Evolutionary conservation across 108 stramenopile species (phyloP), one percentile per base, ranked within the genome.

Genomic region (Skeletonema grethae): DNA sequence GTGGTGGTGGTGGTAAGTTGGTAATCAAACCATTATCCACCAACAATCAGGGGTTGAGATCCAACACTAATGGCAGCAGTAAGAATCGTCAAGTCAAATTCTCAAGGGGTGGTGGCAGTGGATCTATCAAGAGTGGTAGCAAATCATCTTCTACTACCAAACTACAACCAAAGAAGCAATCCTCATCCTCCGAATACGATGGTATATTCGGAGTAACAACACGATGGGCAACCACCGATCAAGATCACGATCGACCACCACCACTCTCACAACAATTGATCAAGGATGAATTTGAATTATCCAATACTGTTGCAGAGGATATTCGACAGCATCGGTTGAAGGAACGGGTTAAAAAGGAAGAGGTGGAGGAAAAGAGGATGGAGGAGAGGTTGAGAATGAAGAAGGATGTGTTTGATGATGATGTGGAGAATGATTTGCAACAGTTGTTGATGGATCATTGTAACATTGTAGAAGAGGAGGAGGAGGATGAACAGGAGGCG

Each of bases 281-380:
- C 45, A 41, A 68, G 53, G 71, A 79, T 8, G 78, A 79, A 72
- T 79, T 72, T 66, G 35, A 72, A 9, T 61, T 68, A 61, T 61
- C 57, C 0, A 48, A 65, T n/a, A 63, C 61, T 6, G 8, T 79
- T 24, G 61, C 56, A 6, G 65, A 72, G 7, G 69, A 77, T 45
- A 63, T 64, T 11, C 32, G 34, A 8, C 50, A 59, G 12, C 16
- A 16, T 34, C n/a, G 31, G 28, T 30, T 65, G 57, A 65, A 59
- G 34, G 43, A 64, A 13, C n/a, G 25, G 36, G 45, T 65, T 10
- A 63, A 45, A 32, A 69, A 69, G 22, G 69, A 77, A 57, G 12
- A 46, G 61, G 61, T n/a, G 50, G 61, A 63, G 56, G 75, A 76
- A 20, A 18, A 63, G 24, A 35, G 18, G 25, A 38, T 69, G 28